A percentile compares a stretch with the other conserved stretches of the same genome.
These are phyloP conservation scores for Thalassiosira oceanica DNA, from an alignment of 352 stramenopile species.

Conservation along the genomic window DNA sequence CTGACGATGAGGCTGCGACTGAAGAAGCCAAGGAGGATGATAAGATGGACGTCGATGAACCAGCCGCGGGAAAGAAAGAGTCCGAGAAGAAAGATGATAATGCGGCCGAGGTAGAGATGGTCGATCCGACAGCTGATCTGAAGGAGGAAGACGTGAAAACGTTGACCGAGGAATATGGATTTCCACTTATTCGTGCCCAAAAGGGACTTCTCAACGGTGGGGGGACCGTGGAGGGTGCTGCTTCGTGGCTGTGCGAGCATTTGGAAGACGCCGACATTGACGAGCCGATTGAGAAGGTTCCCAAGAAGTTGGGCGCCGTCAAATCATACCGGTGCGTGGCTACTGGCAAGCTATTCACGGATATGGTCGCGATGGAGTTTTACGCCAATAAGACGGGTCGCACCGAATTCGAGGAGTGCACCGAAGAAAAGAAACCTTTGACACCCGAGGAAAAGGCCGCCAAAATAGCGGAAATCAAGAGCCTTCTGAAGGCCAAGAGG, in stretches of 20 bases:
- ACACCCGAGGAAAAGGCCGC: conserved; percentile 75
- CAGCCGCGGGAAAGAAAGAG: background rate
- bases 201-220: conserved; percentile 72
- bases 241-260: conserved; percentile 77
- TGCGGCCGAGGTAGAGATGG: conserved; percentile 21
- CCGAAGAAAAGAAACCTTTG: conserved; percentile 51
- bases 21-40: conserved; percentile 2
- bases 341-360: conserved; percentile 72
- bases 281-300: conserved; percentile 57
- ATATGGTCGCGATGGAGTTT: conserved; percentile 77
- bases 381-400: conserved; percentile 80
- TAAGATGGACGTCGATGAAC: conserved; percentile 16
- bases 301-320: conserved; percentile 25
- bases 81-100: conserved; percentile 6
- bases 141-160: conserved; percentile 50
- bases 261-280: conserved; percentile 80
- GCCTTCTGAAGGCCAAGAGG: conserved; percentile 65
- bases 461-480: conserved; percentile 79
- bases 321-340: conserved; percentile 78
- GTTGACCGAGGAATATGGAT: conserved; percentile 74
- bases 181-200: conserved; percentile 69
- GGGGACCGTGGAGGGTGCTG: conserved; percentile 64
- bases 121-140: conserved; percentile 53
- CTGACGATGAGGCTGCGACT: background rate
- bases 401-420: conserved; percentile 79